Evolutionary conservation across 2,329 filamentous ascomycete genomes (phyloP).

Genomic region (Colletotrichum sp.): DNA sequence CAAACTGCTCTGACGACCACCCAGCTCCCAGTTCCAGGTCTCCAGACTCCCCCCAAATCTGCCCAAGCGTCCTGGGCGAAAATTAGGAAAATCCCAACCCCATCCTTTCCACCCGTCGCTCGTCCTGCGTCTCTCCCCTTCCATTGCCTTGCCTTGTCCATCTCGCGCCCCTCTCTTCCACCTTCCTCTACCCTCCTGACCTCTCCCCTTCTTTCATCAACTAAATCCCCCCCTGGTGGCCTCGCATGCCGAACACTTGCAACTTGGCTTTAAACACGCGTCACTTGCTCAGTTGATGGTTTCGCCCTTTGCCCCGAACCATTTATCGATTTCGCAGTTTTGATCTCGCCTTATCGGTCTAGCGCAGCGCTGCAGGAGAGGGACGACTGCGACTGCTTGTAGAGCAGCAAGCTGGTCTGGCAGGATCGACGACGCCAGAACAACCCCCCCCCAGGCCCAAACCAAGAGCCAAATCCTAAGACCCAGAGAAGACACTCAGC

Average conservation of each 20-base stretch:
- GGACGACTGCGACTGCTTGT: neutral
- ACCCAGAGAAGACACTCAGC: neutral
- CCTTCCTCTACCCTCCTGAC: neutral
- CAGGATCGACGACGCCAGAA: conserved; percentile 19
- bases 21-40: conserved; percentile 10
- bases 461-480: neutral
- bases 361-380: conserved; percentile 21
- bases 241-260: conserved; percentile 14
- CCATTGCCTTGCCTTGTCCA: conserved; percentile 6
- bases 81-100: conserved; percentile 30
- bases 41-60: conserved; percentile 17
- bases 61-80: conserved; percentile 25
- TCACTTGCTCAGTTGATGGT: conserved; percentile 22
- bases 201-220: conserved; percentile 11
- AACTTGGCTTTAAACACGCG: conserved; percentile 3
- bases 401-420: neutral
- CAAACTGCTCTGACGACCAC: neutral
- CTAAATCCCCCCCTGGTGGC: conserved; percentile 12
- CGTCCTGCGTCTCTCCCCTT: conserved; percentile 10
- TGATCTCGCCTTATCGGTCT: conserved; percentile 14
- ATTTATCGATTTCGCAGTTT: conserved; percentile 18
- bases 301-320: conserved; percentile 13
- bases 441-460: neutral
- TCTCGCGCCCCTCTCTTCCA: conserved; percentile 8
- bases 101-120: conserved; percentile 24